Evolutionary conservation across 139 green algal species (phyloP), one percentile per base, ranked within the genome.

Genomic region (Chlorokybus atmophyticus): DNA sequence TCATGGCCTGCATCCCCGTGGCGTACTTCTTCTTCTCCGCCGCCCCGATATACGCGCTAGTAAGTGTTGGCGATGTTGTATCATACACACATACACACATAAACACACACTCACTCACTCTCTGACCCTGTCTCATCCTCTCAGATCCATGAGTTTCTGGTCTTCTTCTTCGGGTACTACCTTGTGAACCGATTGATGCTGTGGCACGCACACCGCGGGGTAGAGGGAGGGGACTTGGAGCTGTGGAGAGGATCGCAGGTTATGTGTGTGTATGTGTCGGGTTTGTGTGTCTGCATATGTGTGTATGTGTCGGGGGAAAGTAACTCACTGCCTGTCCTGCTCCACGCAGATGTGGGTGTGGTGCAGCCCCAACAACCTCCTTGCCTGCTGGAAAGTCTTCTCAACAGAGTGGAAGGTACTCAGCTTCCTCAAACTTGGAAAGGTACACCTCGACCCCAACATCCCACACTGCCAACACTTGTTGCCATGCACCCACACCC

Each of bases 161-260:
- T 63, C 5, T 44, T 59, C 23, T 66, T 66, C 25, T 25, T 48
- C 21, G 3, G 23, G 30, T 66, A 66, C 47, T 66, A 66, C 58
- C 3, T 6, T 14, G 17, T 27, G 47, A 66, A 66, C 58, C 58
- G 58, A 4, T 3, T 54, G 4, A 59, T 62, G 58, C 42, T 66
- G 3, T 66, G 49, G 50, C 3, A 8, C 23, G 58, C 58, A 8
- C 58, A 66, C 58, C 21, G 47, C 10, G 50, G 58, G 7, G 47
- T 66, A 48, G 26, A 47, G 5, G 50, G 29, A 14, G 48, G 27
- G 53, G 53, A 32, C 23, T 4, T 50, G 8, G 58, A 66, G 38
- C 44, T 66, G 47, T 66, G 58, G 58, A 6, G 58, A 4, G 58
- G 58, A 5, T 40, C 29, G 8, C 58, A 66, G 58, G n/a, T n/a